Evolutionary conservation across 345 rosid genomes (phyloP), one percentile per base, ranked within the genome.

Genomic region (Aethionema arabicum): DNA sequence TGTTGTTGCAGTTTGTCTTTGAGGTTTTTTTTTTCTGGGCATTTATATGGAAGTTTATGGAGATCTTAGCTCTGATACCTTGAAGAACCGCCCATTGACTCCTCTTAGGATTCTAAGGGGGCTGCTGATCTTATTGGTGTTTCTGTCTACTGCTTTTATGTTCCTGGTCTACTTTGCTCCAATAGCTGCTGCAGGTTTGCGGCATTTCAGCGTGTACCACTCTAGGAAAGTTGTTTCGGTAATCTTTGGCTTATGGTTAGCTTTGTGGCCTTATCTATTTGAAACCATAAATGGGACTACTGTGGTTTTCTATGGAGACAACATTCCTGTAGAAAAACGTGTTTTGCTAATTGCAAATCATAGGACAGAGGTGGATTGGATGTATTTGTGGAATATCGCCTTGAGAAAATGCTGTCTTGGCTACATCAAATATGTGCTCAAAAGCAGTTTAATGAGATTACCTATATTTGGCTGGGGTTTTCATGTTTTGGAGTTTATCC

Each of bases 281-380:
- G 93, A 88, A 67, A 84, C 80, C 66, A 74, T 88, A 60, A 88
- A 88, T 11, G 68, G 88, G 66, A 88, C 96, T 2, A 76, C 74
- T 14, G 80, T 89, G 12, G 71, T 89, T 4, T 82, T 89, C 63
- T 88, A 76, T 42, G 96, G 96, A 48, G 90, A 88, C 61, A 32
- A 10, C 42, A 70, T 82, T 27, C 92, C 88, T 0, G 60, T 37
- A 6, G 73, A 74, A 60, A 88, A 82, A 71, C 84, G 85, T 38
- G 84, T 82, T 38, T 40, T 88, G 75, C 76, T 88, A 7, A 76
- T 88, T 56, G 75, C 90, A 16, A 88, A 89, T 67, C 91, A 89
- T 72, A 83, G 91, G 80, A 89, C 96, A n/a, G 96, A 86, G 74
- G 91, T 86, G 6, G 95, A 86, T 77, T 89, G 96, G 95, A 89